Base-by-base conservation (phyloP, 163 green algal genomes). In the Scenedesmus sp. region DNA sequence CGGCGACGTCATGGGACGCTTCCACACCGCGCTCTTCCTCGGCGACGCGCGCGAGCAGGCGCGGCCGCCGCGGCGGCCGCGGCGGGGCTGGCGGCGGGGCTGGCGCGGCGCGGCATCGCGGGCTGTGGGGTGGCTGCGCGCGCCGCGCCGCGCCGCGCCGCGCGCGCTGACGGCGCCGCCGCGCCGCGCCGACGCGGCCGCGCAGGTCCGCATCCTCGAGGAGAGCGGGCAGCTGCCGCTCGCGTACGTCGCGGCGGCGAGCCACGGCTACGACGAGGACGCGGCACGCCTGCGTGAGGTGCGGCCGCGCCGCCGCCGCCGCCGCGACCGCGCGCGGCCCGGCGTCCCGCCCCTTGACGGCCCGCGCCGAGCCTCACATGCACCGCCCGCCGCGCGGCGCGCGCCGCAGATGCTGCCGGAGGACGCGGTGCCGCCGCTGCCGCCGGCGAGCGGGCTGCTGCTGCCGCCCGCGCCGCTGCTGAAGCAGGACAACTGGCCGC, bases 11-110 rank as follows among this genome's bases (percentile, higher is more conserved):
- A 97, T 98, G 92, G 91, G 91, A 28, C 86, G 92, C 72, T 99
- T 98, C 89, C 96, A 99, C 81, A 98, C 97, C 76, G 92, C 96
- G 24, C 87, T 99, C 39, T 99, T 98, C 91, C 83, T 99, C 33
- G 96, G 96, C 0, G 93, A 99, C 77, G 94, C 95, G 22, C 73
- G 84, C 34, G 93, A 97, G 85, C 91, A 94, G 60, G 84, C 96
- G 42, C 17, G 77, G n/a, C 56, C 31, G 18, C 26, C 47, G 39
- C 18, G 48, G 48, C 15, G 17, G 15, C 17, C 17, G 48, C n/a
- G n/a, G n/a, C n/a, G n/a, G n/a, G n/a, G n/a, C n/a, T n/a, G n/a
- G n/a, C n/a, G n/a, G n/a, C n/a, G 48, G 17, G 18, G 48, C 17
- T 57, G 48, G 17, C 48, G 15, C 17, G 17, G 48, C 48, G 18